Percentiles rank a stretch among this genome's conserved stretches.
phyloP scores from a whole-genome alignment of 768 basidiomycete species.

The Suillus lakei region DNA sequence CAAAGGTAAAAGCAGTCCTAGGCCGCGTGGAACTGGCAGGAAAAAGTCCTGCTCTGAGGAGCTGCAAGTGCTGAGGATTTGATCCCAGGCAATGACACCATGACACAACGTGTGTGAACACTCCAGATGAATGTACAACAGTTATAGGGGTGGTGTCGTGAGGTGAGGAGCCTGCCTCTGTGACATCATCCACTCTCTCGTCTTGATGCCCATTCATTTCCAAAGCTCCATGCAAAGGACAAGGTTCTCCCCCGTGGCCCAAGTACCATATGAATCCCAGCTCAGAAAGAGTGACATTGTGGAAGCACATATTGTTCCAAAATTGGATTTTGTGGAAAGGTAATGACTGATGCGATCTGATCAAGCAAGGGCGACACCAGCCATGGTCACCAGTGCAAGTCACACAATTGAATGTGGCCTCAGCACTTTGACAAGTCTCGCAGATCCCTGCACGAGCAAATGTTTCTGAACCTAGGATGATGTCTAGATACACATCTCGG shows the following conservation, averaged over 20 bases:
- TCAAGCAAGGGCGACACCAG: conserved; percentile 2
- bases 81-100: conserved; percentile 4
- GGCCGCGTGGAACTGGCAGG: conserved; percentile 1
- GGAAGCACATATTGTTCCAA: conserved; percentile 23
- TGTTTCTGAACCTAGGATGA: too few species aligned
- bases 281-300: conserved; percentile 17
- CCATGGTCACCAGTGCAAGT: conserved; percentile 6
- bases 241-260: conserved; percentile 24
- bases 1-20: conserved; percentile 13
- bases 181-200: too few species aligned
- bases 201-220: too few species aligned
- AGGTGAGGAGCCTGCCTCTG: too few species aligned
- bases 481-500: too few species aligned
- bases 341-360: not conserved
- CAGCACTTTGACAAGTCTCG: not conserved
- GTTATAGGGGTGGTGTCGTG: not conserved
- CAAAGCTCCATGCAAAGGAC: conserved; percentile 11
- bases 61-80: not conserved
- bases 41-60: conserved; percentile 3
- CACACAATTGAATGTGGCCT: not conserved
- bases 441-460: conserved; percentile 4
- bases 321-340: conserved; percentile 21
- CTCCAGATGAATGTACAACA: conserved; percentile 4
- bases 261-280: conserved; percentile 22
- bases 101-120: conserved; percentile 11